These are phyloP conservation scores for Calonectria henricotiae DNA, from an alignment of 2,329 filamentous ascomycete species.

Conservation along the genomic window DNA sequence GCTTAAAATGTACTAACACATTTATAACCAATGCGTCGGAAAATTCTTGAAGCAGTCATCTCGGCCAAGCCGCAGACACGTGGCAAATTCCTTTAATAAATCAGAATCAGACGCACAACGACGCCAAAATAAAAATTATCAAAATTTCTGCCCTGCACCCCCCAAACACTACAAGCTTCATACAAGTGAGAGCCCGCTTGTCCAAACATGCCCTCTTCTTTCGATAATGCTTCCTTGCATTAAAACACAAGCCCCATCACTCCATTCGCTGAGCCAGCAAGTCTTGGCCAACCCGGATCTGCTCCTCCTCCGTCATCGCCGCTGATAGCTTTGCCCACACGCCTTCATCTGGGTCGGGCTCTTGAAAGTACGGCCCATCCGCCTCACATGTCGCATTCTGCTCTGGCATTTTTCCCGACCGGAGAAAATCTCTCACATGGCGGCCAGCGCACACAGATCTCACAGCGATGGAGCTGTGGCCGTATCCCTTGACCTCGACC, in stretches of 20 bases:
- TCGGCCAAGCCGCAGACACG: too few relatives aligned
- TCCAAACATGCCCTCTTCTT: too few relatives aligned
- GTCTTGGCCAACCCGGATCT: conserved; percentile 36
- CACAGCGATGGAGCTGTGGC: conserved; percentile 61
- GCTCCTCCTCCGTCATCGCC: conserved; percentile 29
- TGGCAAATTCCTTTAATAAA: too few relatives aligned
- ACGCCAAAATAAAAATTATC: too few relatives aligned
- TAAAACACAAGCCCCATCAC: not conserved
- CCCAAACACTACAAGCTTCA: too few relatives aligned
- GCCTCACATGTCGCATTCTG: conserved; percentile 58
- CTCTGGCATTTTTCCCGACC: conserved; percentile 59
- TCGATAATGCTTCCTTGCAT: too few relatives aligned
- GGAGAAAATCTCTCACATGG: conserved; percentile 58
- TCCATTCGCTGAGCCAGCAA: conserved; percentile 18
- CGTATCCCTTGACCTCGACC: conserved; percentile 62
- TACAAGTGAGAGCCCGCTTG: too few relatives aligned
- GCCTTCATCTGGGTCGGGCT: conserved; percentile 44
- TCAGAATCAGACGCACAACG: too few relatives aligned
- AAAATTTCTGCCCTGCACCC: too few relatives aligned
- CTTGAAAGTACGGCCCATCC: conserved; percentile 60
- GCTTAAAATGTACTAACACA: too few relatives aligned
- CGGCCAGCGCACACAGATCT: conserved; percentile 58
- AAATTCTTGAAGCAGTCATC: too few relatives aligned
- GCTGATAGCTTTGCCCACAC: conserved; percentile 9
- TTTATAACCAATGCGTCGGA: too few relatives aligned